Conservation (phyloP, 2,329 filamentous ascomycete species). For the Ophiostoma himal-ulmi region DNA sequence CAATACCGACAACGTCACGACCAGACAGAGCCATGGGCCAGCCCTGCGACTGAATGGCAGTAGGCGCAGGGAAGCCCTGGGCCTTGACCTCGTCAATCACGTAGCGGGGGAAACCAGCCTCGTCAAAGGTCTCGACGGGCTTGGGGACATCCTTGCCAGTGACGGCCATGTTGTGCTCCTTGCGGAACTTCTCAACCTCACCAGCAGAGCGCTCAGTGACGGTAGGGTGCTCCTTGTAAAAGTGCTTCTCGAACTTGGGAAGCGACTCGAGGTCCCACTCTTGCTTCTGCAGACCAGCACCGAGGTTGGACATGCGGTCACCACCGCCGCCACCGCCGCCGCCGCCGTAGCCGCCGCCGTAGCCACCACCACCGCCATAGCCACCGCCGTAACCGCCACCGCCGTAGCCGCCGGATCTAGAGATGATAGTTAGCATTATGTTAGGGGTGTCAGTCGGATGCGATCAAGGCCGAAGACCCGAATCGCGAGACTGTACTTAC, state of each 20-base stretch:
- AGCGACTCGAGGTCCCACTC: constrained; percentile 70
- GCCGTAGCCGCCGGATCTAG: constrained; percentile 32
- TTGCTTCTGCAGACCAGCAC: constrained; percentile 79
- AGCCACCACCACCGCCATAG: constrained; percentile 35
- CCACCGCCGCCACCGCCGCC: constrained; percentile 60
- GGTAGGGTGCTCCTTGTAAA: constrained; percentile 91
- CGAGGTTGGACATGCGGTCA: constrained; percentile 91
- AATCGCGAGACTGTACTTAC: neutral
- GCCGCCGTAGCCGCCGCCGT: constrained; percentile 32
- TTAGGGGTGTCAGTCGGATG: neutral
- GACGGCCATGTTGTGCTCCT: constrained; percentile 76
- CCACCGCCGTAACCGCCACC: constrained; percentile 37
- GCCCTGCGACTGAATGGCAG: constrained; percentile 94
- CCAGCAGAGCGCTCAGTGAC: constrained; percentile 67
- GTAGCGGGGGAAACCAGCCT: constrained; percentile 93
- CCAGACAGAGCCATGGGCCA: constrained; percentile 99
- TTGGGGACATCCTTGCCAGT: constrained; percentile 77
- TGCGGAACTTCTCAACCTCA: constrained; percentile 85
- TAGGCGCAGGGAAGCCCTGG: constrained; percentile 89
- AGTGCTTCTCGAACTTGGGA: constrained; percentile 98
- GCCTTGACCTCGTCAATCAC: constrained; percentile 99
- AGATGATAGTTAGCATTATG: neutral
- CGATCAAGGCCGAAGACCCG: neutral
- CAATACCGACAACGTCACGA: constrained; percentile 97
- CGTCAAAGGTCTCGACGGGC: constrained; percentile 94